phyloP scores from a whole-genome alignment of 2,329 filamentous ascomycete species.

The Neurospora sp. region DNA sequence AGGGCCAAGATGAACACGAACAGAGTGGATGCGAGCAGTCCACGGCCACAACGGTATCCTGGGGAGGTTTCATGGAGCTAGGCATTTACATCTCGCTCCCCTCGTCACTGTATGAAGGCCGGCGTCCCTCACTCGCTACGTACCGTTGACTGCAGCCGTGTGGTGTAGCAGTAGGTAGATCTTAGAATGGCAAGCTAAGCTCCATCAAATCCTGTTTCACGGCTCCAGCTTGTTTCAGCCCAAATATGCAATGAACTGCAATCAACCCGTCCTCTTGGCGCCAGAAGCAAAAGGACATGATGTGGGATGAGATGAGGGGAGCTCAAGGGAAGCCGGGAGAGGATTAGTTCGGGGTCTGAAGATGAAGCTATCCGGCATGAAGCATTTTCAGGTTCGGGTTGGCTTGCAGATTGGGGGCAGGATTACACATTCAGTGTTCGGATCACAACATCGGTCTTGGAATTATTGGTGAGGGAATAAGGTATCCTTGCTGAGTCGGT shows the following conservation, averaged over 20 bases:
- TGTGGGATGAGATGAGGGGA: not conserved
- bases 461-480: not conserved
- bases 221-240: slow-evolving; percentile 5
- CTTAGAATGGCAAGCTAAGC: not conserved
- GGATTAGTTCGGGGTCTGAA: not conserved
- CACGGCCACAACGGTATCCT: not conserved
- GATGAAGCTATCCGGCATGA: not conserved
- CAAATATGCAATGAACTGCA: not conserved
- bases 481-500: not conserved
- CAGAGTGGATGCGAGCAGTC: not conserved
- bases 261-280: not conserved
- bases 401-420: not conserved
- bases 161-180: not conserved
- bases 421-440: not conserved
- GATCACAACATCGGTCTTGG: not conserved
- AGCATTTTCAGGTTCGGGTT: not conserved
- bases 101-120: not conserved
- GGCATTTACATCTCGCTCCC: not conserved
- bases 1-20: not conserved
- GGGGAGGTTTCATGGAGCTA: not conserved
- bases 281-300: not conserved
- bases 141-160: not conserved
- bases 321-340: not conserved
- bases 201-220: slow-evolving; percentile 4
- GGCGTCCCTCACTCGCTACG: not conserved